Base-by-base conservation (phyloP, 306 rosid genomes). In the Begonia loranthoides region DNA sequence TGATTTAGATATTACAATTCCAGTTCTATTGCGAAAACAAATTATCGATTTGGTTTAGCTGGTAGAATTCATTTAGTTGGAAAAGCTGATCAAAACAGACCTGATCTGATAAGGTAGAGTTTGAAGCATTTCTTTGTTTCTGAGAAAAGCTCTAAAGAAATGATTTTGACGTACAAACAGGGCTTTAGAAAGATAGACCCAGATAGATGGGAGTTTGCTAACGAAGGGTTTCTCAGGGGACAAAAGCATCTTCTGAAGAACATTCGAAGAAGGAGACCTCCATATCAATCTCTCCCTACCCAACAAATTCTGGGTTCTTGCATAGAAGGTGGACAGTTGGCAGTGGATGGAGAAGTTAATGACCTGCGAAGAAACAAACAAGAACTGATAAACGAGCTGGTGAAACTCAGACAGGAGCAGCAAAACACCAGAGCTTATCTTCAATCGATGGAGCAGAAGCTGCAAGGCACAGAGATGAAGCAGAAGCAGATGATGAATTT, bases 401-500 rank as follows among this genome's bases (percentile, higher is more conserved):
- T 81, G 74, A 88, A 63, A 67, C 93, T 88, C 41, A 75, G 87
- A 57, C 79, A 79, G 65, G 74, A 84, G 62, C 92, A 88, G 45
- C 86, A 84, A 65, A 71, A 60, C 46, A 66, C 87, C 5, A 79
- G 62, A 63, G 60, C 80, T 6, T 56, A 40, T 59, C 76, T 88
- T 17, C 75, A 73, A 43, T 70, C 71, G 41, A 79, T 84, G 93
- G 95, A 88, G 28, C 79, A 75, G 56, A 84, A 80, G 70, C 58
- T 84, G 17, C 79, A 62, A 63, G 79, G 77, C 34, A 75, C 87
- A 6, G 93, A 84, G 71, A 51, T 15, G 47, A 84, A 73, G 73
- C 96, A 88, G 71, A 76, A 66, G 28, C 86, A 88, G 17, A 88
- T 81, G 95, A 84, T 81, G 93, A 53, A 79, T 34, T 88, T 84